Evolutionary conservation across 176 grass and related monocot genomes (phyloP), one percentile per base, ranked within the genome.

Genomic region (Dendrocalamus sinicus): DNA sequence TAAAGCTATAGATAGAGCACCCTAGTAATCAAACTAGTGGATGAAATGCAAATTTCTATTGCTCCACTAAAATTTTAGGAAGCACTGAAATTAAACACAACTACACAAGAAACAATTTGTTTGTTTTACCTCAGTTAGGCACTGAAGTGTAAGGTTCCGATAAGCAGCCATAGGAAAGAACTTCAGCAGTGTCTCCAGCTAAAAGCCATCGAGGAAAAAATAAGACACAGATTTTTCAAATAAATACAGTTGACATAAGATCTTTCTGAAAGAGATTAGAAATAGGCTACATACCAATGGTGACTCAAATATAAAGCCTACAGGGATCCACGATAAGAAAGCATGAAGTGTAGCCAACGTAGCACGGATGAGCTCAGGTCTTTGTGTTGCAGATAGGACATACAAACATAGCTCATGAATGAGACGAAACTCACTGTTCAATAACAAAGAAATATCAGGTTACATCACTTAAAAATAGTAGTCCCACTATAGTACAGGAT

Each of bases 381-480:
- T 88, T 91, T 99, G 94, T 32, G 97, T 96, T 84, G 97, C 97
- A 30, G 97, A 96, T 86, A 99, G 76, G 59, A 99, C 97, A 80
- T 96, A 99, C 77, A 99, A 90, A 89, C 97, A 99, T 79, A 99
- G 85, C 92, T 99, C 97, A 52, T 99, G 97, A 81, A 99, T 94
- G 73, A 99, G 90, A 26, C 93, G 97, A 87, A 99, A 99, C 79
- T 99, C 94, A 67, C 94, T 99, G 97, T 81, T 75, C 44, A 73
- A 43, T 26, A 90, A 81, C 8, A 86, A 86, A 46, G 20, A 74
- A 35, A 35, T 80, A 70, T 81, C 63, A 63, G n/a, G 23, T 45
- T 53, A 22, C 37, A 9, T 17, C 47, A 76, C 13, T 70, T 68
- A 78, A 62, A 62, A 46, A 65, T 39, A 84, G 16, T 63, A 70